A percentile compares a stretch with the other conserved stretches of the same genome.
Evolutionary conservation across 2,329 filamentous ascomycete genomes (phyloP).

Genomic region (Ophiostoma australiae): DNA sequence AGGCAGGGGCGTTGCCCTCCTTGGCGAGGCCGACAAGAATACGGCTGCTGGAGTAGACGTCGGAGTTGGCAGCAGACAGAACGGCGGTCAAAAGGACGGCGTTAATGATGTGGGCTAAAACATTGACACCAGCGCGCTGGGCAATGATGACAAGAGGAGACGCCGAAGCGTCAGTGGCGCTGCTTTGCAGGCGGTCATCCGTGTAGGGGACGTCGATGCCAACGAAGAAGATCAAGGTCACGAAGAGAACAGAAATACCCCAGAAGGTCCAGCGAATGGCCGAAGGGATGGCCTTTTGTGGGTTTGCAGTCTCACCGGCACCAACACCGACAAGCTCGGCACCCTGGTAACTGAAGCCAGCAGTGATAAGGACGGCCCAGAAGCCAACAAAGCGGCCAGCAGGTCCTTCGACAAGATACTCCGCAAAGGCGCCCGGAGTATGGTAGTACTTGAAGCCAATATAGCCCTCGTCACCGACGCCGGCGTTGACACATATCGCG

Average conservation of each 20-base stretch:
- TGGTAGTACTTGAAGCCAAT: conserved; percentile 44
- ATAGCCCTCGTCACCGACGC: conserved; percentile 49
- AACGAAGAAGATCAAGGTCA: conserved; percentile 58
- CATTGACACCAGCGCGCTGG: conserved; percentile 60
- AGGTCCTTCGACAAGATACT: conserved; percentile 37
- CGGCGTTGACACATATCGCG: conserved; percentile 52
- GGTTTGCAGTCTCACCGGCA: conserved; percentile 64
- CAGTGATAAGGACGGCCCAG: conserved; percentile 34
- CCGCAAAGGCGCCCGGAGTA: conserved; percentile 40
- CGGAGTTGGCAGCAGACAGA: conserved; percentile 57
- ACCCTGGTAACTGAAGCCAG: conserved; percentile 39
- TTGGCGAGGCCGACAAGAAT: conserved; percentile 39
- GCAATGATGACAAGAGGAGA: conserved; percentile 67
- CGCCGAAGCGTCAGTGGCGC: conserved; percentile 41
- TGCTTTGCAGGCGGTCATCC: conserved; percentile 39
- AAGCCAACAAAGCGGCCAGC: conserved; percentile 34
- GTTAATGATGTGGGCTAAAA: conserved; percentile 63
- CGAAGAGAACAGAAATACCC: conserved; percentile 66
- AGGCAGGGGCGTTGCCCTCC: conserved; percentile 40
- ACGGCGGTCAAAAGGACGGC: conserved; percentile 55
- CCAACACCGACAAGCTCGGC: conserved; percentile 66
- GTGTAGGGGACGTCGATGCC: conserved; percentile 65
- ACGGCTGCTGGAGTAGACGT: conserved; percentile 46
- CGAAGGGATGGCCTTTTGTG: conserved; percentile 59
- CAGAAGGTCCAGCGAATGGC: conserved; percentile 66